phyloP scores from a whole-genome alignment of 1,139 yeast species.

The Meyerozyma guilliermondii region DNA sequence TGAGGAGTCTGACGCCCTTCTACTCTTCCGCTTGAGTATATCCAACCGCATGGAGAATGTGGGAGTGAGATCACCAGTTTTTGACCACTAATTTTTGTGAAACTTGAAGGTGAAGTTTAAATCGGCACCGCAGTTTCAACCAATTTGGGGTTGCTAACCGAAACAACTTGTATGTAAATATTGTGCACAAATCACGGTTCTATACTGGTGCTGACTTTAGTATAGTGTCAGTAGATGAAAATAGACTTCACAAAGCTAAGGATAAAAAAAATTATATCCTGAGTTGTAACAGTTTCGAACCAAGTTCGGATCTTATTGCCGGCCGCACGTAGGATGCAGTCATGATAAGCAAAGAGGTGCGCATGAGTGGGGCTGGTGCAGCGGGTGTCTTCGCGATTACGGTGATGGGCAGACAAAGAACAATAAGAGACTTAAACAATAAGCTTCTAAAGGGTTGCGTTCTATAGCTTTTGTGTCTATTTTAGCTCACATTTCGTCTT shows the following conservation, averaged over 20 bases:
- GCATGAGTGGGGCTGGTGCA: not conserved
- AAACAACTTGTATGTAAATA: too few relatives aligned
- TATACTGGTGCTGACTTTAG: too few relatives aligned
- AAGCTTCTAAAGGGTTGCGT: not conserved
- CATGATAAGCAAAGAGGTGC: not conserved
- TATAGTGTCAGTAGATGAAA: too few relatives aligned
- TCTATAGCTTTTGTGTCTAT: too few relatives aligned
- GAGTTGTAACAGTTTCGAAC: not conserved
- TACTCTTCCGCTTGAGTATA: not conserved
- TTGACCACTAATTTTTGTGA: not conserved
- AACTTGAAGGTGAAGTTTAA: not conserved
- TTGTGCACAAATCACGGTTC: too few relatives aligned
- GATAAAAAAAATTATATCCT: not conserved
- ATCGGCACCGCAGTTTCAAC: not conserved
- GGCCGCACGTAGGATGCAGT: not conserved
- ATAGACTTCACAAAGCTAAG: too few relatives aligned
- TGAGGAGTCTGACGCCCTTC: conserved; percentile 1
- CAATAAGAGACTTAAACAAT: too few relatives aligned
- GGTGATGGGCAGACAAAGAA: not conserved
- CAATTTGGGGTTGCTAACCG: not conserved
- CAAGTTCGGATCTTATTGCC: not conserved
- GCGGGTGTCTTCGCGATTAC: not conserved
- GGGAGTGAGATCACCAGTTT: not conserved
- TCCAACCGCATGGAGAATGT: not conserved
- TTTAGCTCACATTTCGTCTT: too few relatives aligned